Percentiles rank a stretch among this genome's conserved stretches.
Evolutionary conservation across 75 land plant genomes (phyloP).

Genomic region (Adiantum capillusveneris): DNA sequence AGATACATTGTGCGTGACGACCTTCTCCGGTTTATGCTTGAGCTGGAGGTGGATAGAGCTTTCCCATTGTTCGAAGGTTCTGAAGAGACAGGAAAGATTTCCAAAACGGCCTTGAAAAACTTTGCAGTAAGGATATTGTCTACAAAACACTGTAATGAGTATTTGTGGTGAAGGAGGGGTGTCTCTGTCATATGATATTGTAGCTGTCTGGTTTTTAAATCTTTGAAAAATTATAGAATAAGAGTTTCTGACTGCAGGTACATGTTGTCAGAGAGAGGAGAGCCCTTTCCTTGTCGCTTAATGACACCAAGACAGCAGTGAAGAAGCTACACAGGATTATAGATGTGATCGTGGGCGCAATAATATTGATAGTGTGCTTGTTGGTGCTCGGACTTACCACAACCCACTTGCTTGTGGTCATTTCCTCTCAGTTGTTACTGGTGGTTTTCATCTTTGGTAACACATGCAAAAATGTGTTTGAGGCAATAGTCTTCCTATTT

Average conservation of each 20-base stretch:
- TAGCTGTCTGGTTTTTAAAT: no score
- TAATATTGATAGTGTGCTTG: conserved; percentile 56
- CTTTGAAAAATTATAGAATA: no score
- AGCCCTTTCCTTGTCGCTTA: conserved; percentile 76
- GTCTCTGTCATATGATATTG: no score
- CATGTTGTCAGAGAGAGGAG: conserved; percentile 73
- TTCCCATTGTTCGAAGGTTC: conserved; percentile 41
- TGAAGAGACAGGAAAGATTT: conserved; percentile 32
- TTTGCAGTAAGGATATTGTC: conserved; percentile 37
- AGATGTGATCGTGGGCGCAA: conserved; percentile 40
- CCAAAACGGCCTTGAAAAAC: conserved; percentile 26
- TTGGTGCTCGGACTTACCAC: conserved; percentile 76
- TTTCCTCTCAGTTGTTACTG: conserved; percentile 75
- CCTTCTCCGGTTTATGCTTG: conserved; percentile 28
- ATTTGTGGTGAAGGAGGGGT: background rate
- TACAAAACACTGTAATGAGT: background rate
- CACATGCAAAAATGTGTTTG: conserved; percentile 75
- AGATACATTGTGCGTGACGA: conserved; percentile 44
- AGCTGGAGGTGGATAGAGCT: conserved; percentile 21
- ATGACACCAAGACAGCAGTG: conserved; percentile 94
- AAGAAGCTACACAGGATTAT: conserved; percentile 71
- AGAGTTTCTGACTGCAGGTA: conserved; percentile 55
- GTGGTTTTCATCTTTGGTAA: conserved; percentile 90
- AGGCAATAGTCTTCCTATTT: conserved; percentile 86
- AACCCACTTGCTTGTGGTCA: conserved; percentile 52